These are phyloP conservation scores for Xylariaceae sp. DNA, from an alignment of 2,329 filamentous ascomycete species.

Conservation along the genomic window DNA sequence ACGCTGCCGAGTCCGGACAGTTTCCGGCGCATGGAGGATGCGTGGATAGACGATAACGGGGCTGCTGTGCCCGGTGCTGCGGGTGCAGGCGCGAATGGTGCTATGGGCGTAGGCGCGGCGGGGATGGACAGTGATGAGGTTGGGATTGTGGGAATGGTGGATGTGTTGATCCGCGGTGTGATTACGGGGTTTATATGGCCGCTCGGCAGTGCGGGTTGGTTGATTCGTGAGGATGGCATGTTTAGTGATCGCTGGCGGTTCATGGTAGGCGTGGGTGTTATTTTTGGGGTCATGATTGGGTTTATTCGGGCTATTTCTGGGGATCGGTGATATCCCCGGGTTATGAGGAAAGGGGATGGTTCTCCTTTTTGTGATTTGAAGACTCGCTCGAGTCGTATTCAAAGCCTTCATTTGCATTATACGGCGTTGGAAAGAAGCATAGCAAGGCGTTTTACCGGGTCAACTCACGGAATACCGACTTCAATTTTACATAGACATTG, in stretches of 20 bases:
- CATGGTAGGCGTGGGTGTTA: conserved; percentile 77
- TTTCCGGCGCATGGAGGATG: conserved; percentile 75
- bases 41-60: conserved; percentile 75
- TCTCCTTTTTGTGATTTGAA: not conserved
- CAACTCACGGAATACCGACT: not conserved
- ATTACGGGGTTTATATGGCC: conserved; percentile 95
- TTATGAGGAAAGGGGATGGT: not conserved
- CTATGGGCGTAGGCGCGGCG: conserved; percentile 31
- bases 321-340: conserved; percentile 22
- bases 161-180: conserved; percentile 83
- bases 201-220: conserved; percentile 76
- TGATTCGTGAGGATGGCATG: conserved; percentile 79
- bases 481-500: not conserved
- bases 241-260: conserved; percentile 80
- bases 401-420: conserved; percentile 9
- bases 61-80: conserved; percentile 30
- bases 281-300: conserved; percentile 47
- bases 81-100: conserved; percentile 30
- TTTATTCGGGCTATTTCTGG: conserved; percentile 34
- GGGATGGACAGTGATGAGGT: conserved; percentile 43
- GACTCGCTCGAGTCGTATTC: not conserved
- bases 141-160: conserved; percentile 55
- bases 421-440: conserved; percentile 16
- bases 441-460: conserved; percentile 7
- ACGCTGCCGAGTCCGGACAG: conserved; percentile 77